Evolutionary conservation across 2,329 filamentous ascomycete species (phyloP), one percentile per base, ranked within the genome.

Genomic region (Mycosphaerella sp.): DNA sequence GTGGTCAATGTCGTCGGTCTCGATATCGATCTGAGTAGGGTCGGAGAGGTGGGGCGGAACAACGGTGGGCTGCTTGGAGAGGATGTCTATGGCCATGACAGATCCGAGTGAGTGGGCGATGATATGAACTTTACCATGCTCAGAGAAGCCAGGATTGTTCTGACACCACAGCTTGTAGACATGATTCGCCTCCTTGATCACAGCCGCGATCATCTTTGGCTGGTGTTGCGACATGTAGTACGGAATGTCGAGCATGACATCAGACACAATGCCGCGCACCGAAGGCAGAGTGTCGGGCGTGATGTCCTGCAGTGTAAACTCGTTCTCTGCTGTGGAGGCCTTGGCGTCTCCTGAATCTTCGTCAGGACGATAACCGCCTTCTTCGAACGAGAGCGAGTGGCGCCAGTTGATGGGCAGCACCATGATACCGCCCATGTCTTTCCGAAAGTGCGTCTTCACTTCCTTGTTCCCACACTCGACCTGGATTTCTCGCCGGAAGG

Each of bases 171-270:
- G 78, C 14, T 87, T 82, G 68, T 95, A 97, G n/a, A 98, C 88
- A 4, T 92, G 82, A 66, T 98, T 98, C 6, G 93, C 92, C 73
- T 98, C 93, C 55, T 80, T 80, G 40, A 95, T 85, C 45, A 96
- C 84, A 1, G 93, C 91, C 42, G 85, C 80, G 48, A 95, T 87
- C 91, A 98, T 97, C 70, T 90, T 95, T 3, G 85, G 82, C 66
- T 97, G 95, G 72, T 97, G 92, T 55, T 95, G 87, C 0, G 92
- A 97, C 73, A 98, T 85, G 73, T 97, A 98, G 68, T 95, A 97
- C 0, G 93, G 93, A 47, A 98, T 92, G 68, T 98, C 93, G 47
- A 97, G 85, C 89, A 98, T 96, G 63, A 98, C 89, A 69, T 98
- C 93, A 41, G 88, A 95, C 57, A 98, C 95, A 67, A 98, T 83